Percentiles rank a stretch among this genome's conserved stretches.
Evolutionary conservation across 208 protist species (phyloP).

Genomic region (Trypanosoma grayi): DNA sequence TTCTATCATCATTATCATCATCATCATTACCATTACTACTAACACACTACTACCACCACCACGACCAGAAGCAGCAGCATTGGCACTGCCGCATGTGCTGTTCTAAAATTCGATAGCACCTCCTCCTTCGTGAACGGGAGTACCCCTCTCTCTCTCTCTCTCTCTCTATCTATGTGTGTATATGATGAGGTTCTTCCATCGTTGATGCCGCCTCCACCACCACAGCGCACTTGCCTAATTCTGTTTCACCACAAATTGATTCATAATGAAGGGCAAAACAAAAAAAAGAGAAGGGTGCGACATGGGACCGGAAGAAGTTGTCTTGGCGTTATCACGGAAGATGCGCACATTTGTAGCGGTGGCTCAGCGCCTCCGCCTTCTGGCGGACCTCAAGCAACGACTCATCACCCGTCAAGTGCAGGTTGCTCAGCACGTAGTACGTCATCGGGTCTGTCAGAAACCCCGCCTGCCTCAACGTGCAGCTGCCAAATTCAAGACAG

Average conservation of each 20-base stretch:
- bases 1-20: neutral
- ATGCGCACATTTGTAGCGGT: neutral
- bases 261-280: neutral
- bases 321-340: neutral
- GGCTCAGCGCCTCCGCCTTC: conserved; percentile 8
- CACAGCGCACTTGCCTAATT: neutral
- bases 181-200: neutral
- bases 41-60: neutral
- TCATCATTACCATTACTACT: neutral
- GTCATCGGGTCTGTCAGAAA: conserved; percentile 21
- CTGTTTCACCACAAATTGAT: neutral
- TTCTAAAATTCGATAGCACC: neutral
- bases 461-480: neutral
- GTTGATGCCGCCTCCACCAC: neutral
- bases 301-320: neutral
- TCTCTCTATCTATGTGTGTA: neutral
- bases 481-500: conserved; percentile 17
- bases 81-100: too few relatives aligned
- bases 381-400: conserved; percentile 5
- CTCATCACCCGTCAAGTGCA: conserved; percentile 2
- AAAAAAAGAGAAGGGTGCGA: neutral
- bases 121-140: neutral
- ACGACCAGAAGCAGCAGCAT: neutral
- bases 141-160: neutral
- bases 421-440: conserved; percentile 21